These are phyloP conservation scores for Gnomoniopsis smithogilvyi DNA, from an alignment of 2,329 filamentous ascomycete genomes.

Conservation along the genomic window DNA sequence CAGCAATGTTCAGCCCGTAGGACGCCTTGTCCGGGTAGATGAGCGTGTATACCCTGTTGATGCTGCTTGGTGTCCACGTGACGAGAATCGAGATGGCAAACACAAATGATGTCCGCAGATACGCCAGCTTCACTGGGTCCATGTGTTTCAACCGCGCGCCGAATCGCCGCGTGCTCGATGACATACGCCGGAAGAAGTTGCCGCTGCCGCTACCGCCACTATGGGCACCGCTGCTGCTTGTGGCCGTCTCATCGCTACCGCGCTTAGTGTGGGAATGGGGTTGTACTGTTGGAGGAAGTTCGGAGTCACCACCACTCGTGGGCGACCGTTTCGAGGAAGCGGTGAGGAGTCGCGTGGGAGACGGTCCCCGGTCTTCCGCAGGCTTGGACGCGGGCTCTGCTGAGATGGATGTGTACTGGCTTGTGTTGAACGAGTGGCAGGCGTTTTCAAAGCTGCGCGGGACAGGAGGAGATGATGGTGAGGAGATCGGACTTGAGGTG, in stretches of 20 bases:
- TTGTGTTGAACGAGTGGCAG: conserved; percentile 12
- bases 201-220: not conserved
- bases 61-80: conserved; percentile 64
- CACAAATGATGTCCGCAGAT: conserved; percentile 58
- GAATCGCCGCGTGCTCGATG: conserved; percentile 20
- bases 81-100: conserved; percentile 59
- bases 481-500: not conserved
- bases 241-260: not conserved
- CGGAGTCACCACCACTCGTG: not conserved
- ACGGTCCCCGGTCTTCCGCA: conserved; percentile 1
- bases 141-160: conserved; percentile 34
- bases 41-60: conserved; percentile 72
- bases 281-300: not conserved
- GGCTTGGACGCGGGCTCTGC: not conserved
- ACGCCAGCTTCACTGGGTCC: conserved; percentile 59
- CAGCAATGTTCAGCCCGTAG: conserved; percentile 66
- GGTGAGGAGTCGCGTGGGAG: conserved; percentile 1
- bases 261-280: not conserved
- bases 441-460: conserved; percentile 9
- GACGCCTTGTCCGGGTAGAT: conserved; percentile 48
- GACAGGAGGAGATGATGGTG: not conserved
- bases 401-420: conserved; percentile 13
- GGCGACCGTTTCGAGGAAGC: not conserved
- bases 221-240: not conserved
- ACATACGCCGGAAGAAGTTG: conserved; percentile 16